Evolutionary conservation across 2,329 filamentous ascomycete species (phyloP), one percentile per base, ranked within the genome.

Genomic region (Podosphaera fusca): DNA sequence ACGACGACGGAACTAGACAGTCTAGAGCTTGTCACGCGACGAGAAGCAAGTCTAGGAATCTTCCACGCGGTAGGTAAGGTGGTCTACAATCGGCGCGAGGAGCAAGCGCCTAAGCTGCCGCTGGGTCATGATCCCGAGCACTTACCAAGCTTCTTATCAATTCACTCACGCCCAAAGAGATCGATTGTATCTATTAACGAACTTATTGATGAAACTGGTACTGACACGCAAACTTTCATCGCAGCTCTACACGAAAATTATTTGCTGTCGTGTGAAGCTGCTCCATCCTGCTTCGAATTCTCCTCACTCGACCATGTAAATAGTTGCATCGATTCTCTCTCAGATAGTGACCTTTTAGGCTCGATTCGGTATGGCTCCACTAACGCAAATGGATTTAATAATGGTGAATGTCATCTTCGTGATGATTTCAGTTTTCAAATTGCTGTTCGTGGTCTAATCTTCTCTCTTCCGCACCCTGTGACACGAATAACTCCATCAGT

Each of bases 11-110:
- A 96, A 68, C 74, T 79, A 58, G 84, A 94, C 60, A 89, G 81
- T 4, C 70, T 96, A 8, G 80, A 87, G 65, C 73, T 92, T 59
- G 79, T 96, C 30, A 87, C 85, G 0, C 87, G 89, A 65, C 79
- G 92, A 57, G 92, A 96, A 70, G 83, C 85, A 14, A 95, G 84
- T 60, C 73, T 98, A 2, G 92, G 90, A 1, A 87, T 98, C 55
- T 98, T 98, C 66, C 92, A 98, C 68, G 88, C 92, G 0, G 85
- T 96, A 10, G 92, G 90, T 2, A 95, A 92, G 67, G 86, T 98
- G 2, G 82, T 96, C 0, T 94, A 96, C 72, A 98, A 98, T 72
- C 98, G 95, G 68, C 79, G 92, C 51, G 77, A 84, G 30, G 80
- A 83, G 34, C 67, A 60, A 51, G 68, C 70, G 3, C 67, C 69